A percentile compares a stretch with the other conserved stretches of the same genome.
phyloP scores from a whole-genome alignment of 2,329 filamentous ascomycete species.

The Neobulgaria alba region DNA sequence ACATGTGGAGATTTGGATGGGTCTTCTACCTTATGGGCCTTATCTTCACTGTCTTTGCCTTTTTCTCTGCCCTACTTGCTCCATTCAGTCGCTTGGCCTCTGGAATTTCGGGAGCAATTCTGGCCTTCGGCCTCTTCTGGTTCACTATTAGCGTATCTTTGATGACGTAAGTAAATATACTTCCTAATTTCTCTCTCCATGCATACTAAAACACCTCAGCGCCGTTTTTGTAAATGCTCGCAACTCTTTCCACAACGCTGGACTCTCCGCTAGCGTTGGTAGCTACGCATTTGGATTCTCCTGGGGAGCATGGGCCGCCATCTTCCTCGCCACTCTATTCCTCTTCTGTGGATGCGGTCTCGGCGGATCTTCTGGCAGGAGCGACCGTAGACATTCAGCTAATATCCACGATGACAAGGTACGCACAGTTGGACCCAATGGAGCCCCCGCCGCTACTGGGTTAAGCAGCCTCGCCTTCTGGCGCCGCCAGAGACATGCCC shows the following conservation, averaged over 20 bases:
- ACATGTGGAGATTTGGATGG: slow-evolving; percentile 87
- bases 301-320: slow-evolving; percentile 61
- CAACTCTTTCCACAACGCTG: slow-evolving; percentile 50
- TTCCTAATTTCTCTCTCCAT: no score
- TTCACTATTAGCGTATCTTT: slow-evolving; percentile 57
- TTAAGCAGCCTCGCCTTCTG: no score
- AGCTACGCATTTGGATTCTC: slow-evolving; percentile 66
- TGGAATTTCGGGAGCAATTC: slow-evolving; percentile 52
- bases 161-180: slow-evolving; percentile 56
- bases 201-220: slow-evolving; percentile 28
- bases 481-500: background rate
- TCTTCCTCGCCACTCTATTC: slow-evolving; percentile 57
- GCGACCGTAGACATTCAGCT: background rate
- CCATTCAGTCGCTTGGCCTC: slow-evolving; percentile 64
- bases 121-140: slow-evolving; percentile 57
- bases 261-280: slow-evolving; percentile 53
- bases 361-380: slow-evolving; percentile 1
- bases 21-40: slow-evolving; percentile 81
- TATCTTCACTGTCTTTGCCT: slow-evolving; percentile 63
- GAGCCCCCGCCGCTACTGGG: no score
- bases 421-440: background rate
- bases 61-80: slow-evolving; percentile 60
- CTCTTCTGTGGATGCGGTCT: slow-evolving; percentile 55
- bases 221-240: slow-evolving; percentile 61
- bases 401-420: background rate